A percentile compares a stretch with the other conserved stretches of the same genome.
phyloP scores from a whole-genome alignment of 2,329 filamentous ascomycete genomes.

The Neonectria hederae region DNA sequence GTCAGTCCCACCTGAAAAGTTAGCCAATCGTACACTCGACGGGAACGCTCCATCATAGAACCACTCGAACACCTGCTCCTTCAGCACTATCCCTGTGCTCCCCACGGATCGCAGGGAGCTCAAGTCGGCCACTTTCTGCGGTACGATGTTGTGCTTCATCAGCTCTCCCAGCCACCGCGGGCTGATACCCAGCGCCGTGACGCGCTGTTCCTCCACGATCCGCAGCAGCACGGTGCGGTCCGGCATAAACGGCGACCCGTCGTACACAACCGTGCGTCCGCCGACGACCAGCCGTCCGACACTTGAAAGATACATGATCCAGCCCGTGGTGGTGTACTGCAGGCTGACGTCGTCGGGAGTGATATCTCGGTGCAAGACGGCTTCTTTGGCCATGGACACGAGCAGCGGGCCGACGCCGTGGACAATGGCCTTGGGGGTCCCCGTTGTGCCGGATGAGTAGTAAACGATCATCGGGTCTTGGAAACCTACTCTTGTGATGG shows the following conservation, averaged over 20 bases:
- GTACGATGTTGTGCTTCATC: slow-evolving; percentile 69
- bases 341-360: slow-evolving; percentile 54
- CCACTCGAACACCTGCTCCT: slow-evolving; percentile 82
- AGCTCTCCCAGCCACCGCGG: slow-evolving; percentile 82
- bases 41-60: slow-evolving; percentile 78
- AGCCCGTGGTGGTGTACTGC: slow-evolving; percentile 76
- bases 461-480: slow-evolving; percentile 81
- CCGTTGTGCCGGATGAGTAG: slow-evolving; percentile 84
- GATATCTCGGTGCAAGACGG: slow-evolving; percentile 57
- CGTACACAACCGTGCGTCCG: slow-evolving; percentile 75
- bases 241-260: slow-evolving; percentile 82
- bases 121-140: slow-evolving; percentile 70
- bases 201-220: slow-evolving; percentile 68
- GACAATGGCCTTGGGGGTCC: slow-evolving; percentile 85
- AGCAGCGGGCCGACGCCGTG: slow-evolving; percentile 76
- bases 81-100: slow-evolving; percentile 84
- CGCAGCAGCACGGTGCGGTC: slow-evolving; percentile 70
- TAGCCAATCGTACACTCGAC: slow-evolving; percentile 70
- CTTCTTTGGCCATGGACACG: slow-evolving; percentile 67
- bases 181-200: slow-evolving; percentile 79
- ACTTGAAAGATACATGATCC: slow-evolving; percentile 85
- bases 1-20: slow-evolving; percentile 83
- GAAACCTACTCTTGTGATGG: slow-evolving; percentile 72
- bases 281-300: slow-evolving; percentile 69
- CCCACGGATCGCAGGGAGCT: slow-evolving; percentile 68